phyloP scores from a whole-genome alignment of 2,329 filamentous ascomycete species.

The Cercospora zeae-maydis region DNA sequence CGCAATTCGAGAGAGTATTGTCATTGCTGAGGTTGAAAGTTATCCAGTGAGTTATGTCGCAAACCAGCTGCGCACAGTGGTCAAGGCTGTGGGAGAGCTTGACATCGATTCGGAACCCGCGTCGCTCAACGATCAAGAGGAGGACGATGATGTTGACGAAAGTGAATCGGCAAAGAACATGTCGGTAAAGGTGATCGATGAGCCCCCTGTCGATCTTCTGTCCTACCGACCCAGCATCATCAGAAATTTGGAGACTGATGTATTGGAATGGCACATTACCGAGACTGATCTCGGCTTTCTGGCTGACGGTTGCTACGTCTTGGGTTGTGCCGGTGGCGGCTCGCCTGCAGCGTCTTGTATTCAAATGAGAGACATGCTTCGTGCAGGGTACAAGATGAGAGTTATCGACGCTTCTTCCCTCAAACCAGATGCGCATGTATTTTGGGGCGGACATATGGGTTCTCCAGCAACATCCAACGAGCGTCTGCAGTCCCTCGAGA shows the following conservation, averaged over 20 bases:
- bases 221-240: conserved; percentile 46
- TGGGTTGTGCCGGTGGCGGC: conserved; percentile 60
- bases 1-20: conserved; percentile 39
- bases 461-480: conserved; percentile 60
- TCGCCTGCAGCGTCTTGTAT: conserved; percentile 53
- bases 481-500: conserved; percentile 57
- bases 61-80: conserved; percentile 34
- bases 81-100: conserved; percentile 35
- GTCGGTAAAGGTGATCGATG: conserved; percentile 36
- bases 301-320: conserved; percentile 57
- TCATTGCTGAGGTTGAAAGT: conserved; percentile 48
- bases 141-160: conserved; percentile 16
- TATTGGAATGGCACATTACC: conserved; percentile 53
- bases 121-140: conserved; percentile 22
- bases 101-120: conserved; percentile 28
- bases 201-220: conserved; percentile 29
- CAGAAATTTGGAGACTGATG: conserved; percentile 45
- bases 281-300: conserved; percentile 59
- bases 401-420: conserved; percentile 53
- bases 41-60: conserved; percentile 37
- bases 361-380: conserved; percentile 51
- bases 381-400: conserved; percentile 49
- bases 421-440: conserved; percentile 50
- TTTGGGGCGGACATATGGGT: conserved; percentile 56
- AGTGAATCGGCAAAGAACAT: conserved; percentile 29